Evolutionary conservation across 306 rosid genomes (phyloP).

Genomic region (Cucurbita moschata): DNA sequence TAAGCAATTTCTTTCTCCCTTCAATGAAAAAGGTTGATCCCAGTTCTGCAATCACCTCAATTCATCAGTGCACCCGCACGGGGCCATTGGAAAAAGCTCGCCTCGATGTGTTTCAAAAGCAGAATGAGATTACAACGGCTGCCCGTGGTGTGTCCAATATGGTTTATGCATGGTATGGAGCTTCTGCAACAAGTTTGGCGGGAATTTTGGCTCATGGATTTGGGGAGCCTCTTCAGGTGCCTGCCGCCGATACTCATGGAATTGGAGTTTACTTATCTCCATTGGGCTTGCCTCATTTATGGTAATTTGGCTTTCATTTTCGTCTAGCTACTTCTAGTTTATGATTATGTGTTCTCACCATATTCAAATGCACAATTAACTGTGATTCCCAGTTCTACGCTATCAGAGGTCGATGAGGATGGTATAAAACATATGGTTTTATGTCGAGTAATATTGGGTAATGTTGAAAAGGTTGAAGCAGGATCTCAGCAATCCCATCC

Average conservation of each 20-base stretch:
- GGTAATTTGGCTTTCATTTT: conserved; percentile 15
- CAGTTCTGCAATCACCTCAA: conserved; percentile 13
- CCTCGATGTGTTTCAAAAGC: conserved; percentile 17
- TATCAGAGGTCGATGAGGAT: conserved; percentile 20
- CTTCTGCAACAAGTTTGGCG: conserved; percentile 17
- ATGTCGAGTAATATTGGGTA: conserved; percentile 52
- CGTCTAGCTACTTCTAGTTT: neutral
- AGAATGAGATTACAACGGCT: conserved; percentile 18
- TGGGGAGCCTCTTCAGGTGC: conserved; percentile 14
- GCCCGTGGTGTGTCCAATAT: conserved; percentile 30
- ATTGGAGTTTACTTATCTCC: conserved; percentile 30
- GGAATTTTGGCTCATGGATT: conserved; percentile 37
- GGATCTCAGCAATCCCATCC: conserved; percentile 28
- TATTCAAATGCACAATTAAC: neutral
- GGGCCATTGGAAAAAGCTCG: conserved; percentile 29
- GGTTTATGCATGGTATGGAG: conserved; percentile 45
- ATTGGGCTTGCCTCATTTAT: conserved; percentile 20
- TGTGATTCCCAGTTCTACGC: conserved; percentile 29
- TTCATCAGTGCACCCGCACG: conserved; percentile 25
- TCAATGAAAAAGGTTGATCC: conserved; percentile 16
- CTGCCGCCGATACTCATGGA: conserved; percentile 13
- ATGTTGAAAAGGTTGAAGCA: conserved; percentile 32
- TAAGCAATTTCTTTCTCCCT: conserved; percentile 16
- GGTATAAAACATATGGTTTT: conserved; percentile 34
- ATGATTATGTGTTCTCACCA: neutral